Percentiles rank a stretch among this genome's conserved stretches.
Evolutionary conservation across 257 asterid species (phyloP).

Genomic region (Solanum piurae): DNA sequence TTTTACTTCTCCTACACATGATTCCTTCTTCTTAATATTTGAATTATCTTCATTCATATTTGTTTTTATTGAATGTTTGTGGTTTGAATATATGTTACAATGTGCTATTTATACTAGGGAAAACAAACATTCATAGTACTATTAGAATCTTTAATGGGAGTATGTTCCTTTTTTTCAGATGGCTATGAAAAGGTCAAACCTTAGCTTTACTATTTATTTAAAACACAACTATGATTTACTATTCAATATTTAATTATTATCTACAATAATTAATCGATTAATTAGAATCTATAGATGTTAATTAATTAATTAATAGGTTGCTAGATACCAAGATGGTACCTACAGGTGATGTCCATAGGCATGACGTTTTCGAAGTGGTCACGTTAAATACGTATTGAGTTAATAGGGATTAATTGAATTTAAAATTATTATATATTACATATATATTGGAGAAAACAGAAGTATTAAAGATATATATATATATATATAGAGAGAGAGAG

Average conservation of each 20-base stretch:
- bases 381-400: not conserved
- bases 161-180: not conserved
- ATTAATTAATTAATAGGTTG: not conserved
- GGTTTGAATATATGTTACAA: not conserved
- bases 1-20: conserved; percentile 12
- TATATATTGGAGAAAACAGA: not conserved
- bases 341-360: not conserved
- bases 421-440: too few relatives aligned
- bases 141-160: not conserved
- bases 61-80: not conserved
- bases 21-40: not conserved
- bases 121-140: not conserved
- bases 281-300: not conserved
- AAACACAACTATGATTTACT: not conserved
- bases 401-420: not conserved
- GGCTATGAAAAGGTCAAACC: not conserved
- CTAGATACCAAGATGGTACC: not conserved
- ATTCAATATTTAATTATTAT: not conserved
- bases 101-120: not conserved
- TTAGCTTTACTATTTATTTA: not conserved
- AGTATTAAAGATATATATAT: not conserved
- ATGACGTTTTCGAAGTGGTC: not conserved
- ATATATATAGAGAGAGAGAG: too few relatives aligned
- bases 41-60: conserved; percentile 4
- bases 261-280: not conserved